These are phyloP conservation scores for Tolypocladium album DNA, from an alignment of 2,329 filamentous ascomycete species.

Conservation along the genomic window DNA sequence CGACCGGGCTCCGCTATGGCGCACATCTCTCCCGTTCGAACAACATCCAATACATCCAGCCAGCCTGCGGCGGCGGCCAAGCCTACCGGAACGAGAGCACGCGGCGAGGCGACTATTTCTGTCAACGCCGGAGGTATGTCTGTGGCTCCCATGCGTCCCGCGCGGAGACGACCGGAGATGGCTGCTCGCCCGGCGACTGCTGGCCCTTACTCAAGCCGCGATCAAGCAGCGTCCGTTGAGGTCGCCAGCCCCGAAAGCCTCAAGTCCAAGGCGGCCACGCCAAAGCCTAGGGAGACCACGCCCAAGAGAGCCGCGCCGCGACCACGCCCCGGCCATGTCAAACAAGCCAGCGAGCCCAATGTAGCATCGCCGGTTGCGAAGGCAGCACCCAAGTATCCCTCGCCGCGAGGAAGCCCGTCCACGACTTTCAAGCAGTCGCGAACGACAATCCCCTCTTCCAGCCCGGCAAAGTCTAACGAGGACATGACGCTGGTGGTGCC, in stretches of 20 bases:
- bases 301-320: conserved; percentile 39
- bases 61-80: conserved; percentile 17
- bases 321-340: conserved; percentile 33
- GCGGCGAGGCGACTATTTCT: conserved; percentile 31
- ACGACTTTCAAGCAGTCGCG: conserved; percentile 25
- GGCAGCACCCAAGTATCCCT: conserved; percentile 21
- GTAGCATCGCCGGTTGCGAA: conserved; percentile 31
- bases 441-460: conserved; percentile 19
- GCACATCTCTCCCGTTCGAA: conserved; percentile 42
- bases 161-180: conserved; percentile 46
- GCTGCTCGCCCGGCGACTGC: conserved; percentile 51
- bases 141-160: conserved; percentile 51
- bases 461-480: conserved; percentile 38
- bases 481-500: conserved; percentile 44
- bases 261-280: conserved; percentile 35
- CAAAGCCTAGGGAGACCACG: conserved; percentile 41
- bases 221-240: conserved; percentile 25
- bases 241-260: conserved; percentile 33
- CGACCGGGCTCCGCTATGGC: conserved; percentile 56
- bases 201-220: conserved; percentile 52
- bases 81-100: conserved; percentile 25
- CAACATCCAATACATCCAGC: conserved; percentile 24
- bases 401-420: conserved; percentile 29
- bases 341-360: conserved; percentile 41
- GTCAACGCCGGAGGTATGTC: conserved; percentile 47